Evolutionary conservation across 2,329 filamentous ascomycete species (phyloP).

Genomic region (Tolypocladium capitatum): DNA sequence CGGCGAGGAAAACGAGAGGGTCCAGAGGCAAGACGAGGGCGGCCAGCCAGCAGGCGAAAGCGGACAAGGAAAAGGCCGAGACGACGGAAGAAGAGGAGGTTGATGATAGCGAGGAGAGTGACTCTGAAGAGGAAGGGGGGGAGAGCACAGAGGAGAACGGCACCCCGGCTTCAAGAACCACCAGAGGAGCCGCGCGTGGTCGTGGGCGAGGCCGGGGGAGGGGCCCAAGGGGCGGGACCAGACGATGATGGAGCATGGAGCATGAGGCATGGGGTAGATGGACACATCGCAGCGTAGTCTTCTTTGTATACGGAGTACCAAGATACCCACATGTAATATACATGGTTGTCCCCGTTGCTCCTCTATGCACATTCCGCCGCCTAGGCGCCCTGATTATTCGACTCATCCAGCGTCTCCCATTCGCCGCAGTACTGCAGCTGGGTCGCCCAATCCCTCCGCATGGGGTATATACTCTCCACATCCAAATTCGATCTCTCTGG

Average conservation of each 20-base stretch:
- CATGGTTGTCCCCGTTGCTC: not conserved
- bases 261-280: not conserved
- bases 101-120: conserved; percentile 22
- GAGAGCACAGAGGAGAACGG: conserved; percentile 23
- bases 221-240: conserved; percentile 14
- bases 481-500: conserved; percentile 15
- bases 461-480: conserved; percentile 23
- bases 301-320: not conserved
- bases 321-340: not conserved
- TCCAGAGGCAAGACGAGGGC: conserved; percentile 30
- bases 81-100: conserved; percentile 21
- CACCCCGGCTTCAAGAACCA: conserved; percentile 23
- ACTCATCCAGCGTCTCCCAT: conserved; percentile 24
- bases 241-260: conserved; percentile 5
- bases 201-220: conserved; percentile 20
- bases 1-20: conserved; percentile 25
- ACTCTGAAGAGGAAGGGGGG: conserved; percentile 20
- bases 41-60: conserved; percentile 21
- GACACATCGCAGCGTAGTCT: conserved; percentile 3
- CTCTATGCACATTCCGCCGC: not conserved
- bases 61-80: conserved; percentile 16
- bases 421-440: conserved; percentile 23
- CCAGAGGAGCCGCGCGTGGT: conserved; percentile 21
- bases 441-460: conserved; percentile 25
- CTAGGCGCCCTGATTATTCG: not conserved